Evolutionary conservation across 176 grass and related monocot genomes (phyloP), one percentile per base, ranked within the genome.

Genomic region (Pontederia paniculata): DNA sequence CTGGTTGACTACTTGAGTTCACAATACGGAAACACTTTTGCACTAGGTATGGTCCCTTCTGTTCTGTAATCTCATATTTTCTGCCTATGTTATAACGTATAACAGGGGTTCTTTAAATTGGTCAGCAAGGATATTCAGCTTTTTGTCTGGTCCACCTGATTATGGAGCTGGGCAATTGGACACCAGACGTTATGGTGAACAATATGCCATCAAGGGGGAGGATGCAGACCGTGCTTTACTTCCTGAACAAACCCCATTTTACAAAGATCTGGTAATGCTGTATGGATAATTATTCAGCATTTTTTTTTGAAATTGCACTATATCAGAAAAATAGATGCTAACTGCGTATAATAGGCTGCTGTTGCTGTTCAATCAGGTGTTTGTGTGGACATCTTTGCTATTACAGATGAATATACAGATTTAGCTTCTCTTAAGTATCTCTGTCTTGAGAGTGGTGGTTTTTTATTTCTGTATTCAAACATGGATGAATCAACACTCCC

Each of bases 361-460:
- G 83, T 81, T 71, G 93, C 93, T 65, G 80, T 91, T 64, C 93
- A 98, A 84, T 77, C 74, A 63, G 93, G 93, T 80, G 93, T 91
- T 64, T 98, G 86, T 65, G 73, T 98, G 72, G 86, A 91, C 68
- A 69, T 98, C 69, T 98, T 98, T 82, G 93, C 93, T 16, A 69
- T 91, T 67, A 91, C 93, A 17, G 76, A 98, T 73, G 93, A 98
- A 67, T 98, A 98, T 60, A 98, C 80, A 1, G 93, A 98, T 76
- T 88, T 98, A 68, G 93, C 93, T 68, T 98, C 93, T 4, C 70
- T 98, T 47, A 98, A 98, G 53, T 98, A 88, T 82, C 74, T 91
- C 28, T 82, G 86, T 74, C 90, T 91, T 50, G 83, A 98, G 62
- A 98, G 93, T 88, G 93, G 93, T 48, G 93, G 93, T 52, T 98